Percentiles rank a stretch among this genome's conserved stretches.
Conservation (phyloP, 2,329 filamentous ascomycete species). For the Aspergillaceae sp. region DNA sequence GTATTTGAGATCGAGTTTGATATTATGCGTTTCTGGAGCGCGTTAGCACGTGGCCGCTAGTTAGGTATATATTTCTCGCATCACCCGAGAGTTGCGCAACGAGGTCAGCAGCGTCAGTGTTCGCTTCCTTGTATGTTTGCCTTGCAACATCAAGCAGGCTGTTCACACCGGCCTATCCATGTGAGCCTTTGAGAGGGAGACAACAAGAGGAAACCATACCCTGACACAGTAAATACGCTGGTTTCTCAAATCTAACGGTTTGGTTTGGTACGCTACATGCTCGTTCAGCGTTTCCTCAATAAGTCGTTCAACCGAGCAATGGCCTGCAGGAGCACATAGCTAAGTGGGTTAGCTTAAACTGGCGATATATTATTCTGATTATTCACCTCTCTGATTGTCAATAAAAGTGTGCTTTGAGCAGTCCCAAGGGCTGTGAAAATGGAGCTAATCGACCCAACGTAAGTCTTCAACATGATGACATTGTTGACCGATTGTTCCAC, state of each 20-base stretch:
- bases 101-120: slow-evolving; percentile 65
- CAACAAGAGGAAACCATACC: slow-evolving; percentile 29
- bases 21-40: slow-evolving; percentile 45
- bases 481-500: slow-evolving; percentile 79
- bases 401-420: slow-evolving; percentile 55
- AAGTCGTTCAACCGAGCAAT: slow-evolving; percentile 51
- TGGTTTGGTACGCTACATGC: slow-evolving; percentile 67
- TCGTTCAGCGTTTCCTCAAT: slow-evolving; percentile 69
- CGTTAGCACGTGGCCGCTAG: slow-evolving; percentile 11
- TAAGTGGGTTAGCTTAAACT: slow-evolving; percentile 17
- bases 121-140: slow-evolving; percentile 82
- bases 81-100: slow-evolving; percentile 58
- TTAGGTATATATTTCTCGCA: background rate
- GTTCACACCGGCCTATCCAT: slow-evolving; percentile 61
- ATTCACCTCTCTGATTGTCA: slow-evolving; percentile 54
- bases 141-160: slow-evolving; percentile 81
- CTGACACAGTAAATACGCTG: slow-evolving; percentile 86
- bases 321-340: slow-evolving; percentile 57
- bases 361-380: background rate
- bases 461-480: slow-evolving; percentile 77
- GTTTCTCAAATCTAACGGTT: slow-evolving; percentile 76
- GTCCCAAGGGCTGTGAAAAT: slow-evolving; percentile 60
- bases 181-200: background rate
- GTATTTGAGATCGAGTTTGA: slow-evolving; percentile 62
- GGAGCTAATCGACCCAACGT: slow-evolving; percentile 58